These are phyloP conservation scores for Polychytrium aggregatum DNA, from an alignment of 192 early-diverging fungal genomes.

Conservation along the genomic window DNA sequence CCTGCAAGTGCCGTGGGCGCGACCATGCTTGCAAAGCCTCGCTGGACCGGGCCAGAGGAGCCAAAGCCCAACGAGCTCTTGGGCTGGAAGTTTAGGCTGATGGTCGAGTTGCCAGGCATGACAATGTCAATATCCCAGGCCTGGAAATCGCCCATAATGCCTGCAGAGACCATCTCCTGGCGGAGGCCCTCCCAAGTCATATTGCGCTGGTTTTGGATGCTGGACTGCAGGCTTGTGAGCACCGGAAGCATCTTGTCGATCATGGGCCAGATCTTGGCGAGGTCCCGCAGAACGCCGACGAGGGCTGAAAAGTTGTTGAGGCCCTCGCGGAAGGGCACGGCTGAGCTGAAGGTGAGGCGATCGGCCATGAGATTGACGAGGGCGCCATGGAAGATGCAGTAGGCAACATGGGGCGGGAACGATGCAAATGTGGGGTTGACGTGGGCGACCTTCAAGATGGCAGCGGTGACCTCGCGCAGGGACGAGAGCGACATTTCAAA, in stretches of 20 bases:
- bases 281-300: slow-evolving; percentile 6
- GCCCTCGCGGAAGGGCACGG: slow-evolving; percentile 2
- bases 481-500: slow-evolving; percentile 10
- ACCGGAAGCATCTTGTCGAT: slow-evolving; percentile 11
- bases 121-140: too few relatives aligned
- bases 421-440: slow-evolving; percentile 15
- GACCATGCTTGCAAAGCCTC: too few relatives aligned
- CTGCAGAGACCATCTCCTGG: too few relatives aligned
- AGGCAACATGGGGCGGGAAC: slow-evolving; percentile 14
- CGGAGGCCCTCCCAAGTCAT: too few relatives aligned
- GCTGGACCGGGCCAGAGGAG: too few relatives aligned
- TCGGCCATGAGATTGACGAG: slow-evolving; percentile 18
- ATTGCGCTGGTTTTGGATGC: too few relatives aligned
- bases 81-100: too few relatives aligned
- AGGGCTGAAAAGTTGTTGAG: slow-evolving; percentile 10
- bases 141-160: too few relatives aligned
- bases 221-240: slow-evolving; percentile 3
- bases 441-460: slow-evolving; percentile 3
- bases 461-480: slow-evolving; percentile 8
- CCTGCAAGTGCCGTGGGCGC: too few relatives aligned
- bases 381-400: slow-evolving; percentile 23
- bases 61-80: too few relatives aligned
- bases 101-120: too few relatives aligned
- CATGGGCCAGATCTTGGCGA: slow-evolving; percentile 18
- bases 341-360: slow-evolving; percentile 5